These are phyloP conservation scores for Coriaria nepalensis DNA, from an alignment of 306 rosid species.

Conservation along the genomic window DNA sequence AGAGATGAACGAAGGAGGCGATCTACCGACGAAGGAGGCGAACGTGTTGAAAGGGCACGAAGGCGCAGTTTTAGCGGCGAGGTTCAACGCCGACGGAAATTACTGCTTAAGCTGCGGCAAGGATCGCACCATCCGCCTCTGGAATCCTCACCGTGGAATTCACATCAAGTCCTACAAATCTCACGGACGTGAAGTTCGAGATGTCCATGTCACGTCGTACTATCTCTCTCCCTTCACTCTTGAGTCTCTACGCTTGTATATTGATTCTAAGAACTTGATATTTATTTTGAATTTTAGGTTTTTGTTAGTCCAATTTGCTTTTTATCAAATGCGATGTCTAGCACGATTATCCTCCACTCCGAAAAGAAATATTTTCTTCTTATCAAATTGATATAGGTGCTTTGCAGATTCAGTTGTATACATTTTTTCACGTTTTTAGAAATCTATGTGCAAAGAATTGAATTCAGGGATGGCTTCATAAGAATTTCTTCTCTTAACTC, in stretches of 20 bases:
- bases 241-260: no score
- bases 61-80: conserved; percentile 62
- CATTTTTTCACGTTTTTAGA: no score
- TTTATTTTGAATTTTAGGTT: no score
- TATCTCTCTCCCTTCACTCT: conserved; percentile 6
- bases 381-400: no score
- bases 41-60: conserved; percentile 71
- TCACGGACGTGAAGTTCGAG: conserved; percentile 82
- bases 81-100: conserved; percentile 71
- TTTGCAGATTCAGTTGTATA: no score
- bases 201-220: conserved; percentile 70
- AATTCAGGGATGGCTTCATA: no score
- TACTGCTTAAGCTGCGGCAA: conserved; percentile 74
- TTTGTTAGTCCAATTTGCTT: no score
- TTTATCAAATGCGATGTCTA: no score
- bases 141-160: conserved; percentile 93
- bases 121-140: conserved; percentile 87
- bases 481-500: neutral
- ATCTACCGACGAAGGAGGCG: conserved; percentile 48
- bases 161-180: conserved; percentile 89
- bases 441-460: no score
- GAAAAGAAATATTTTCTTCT: no score
- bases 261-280: no score
- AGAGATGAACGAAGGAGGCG: conserved; percentile 29
- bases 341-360: no score